Evolutionary conservation across 2,329 filamentous ascomycete genomes (phyloP).

Genomic region (Acrocalymma vagum): DNA sequence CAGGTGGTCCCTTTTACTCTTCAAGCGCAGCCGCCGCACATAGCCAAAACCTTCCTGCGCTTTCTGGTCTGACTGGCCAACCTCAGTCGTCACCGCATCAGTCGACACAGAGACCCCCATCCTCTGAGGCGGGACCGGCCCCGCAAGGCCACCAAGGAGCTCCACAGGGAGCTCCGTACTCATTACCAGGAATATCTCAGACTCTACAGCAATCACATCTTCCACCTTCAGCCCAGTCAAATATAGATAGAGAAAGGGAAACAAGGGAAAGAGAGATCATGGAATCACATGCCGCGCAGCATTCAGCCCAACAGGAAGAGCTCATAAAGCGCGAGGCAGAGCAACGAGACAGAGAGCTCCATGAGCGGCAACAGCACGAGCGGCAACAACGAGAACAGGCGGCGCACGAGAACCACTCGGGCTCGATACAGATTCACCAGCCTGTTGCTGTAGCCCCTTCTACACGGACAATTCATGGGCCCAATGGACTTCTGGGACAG

Average conservation of each 20-base stretch:
- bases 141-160: constrained; percentile 42
- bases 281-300: constrained; percentile 54
- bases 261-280: constrained; percentile 61
- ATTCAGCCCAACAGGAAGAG: constrained; percentile 62
- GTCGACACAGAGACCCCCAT: constrained; percentile 43
- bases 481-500: constrained; percentile 80
- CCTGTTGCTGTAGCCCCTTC: constrained; percentile 81
- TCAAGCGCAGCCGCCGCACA: constrained; percentile 45
- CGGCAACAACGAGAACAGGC: constrained; percentile 71
- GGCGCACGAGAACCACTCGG: constrained; percentile 85
- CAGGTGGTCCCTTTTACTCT: constrained; percentile 50
- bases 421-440: constrained; percentile 91
- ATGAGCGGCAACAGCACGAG: constrained; percentile 69
- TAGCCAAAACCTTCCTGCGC: constrained; percentile 54
- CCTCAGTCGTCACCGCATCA: constrained; percentile 52
- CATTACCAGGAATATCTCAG: constrained; percentile 55
- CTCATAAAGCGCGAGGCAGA: constrained; percentile 53
- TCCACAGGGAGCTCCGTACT: constrained; percentile 51
- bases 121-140: constrained; percentile 44
- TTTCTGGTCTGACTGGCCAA: constrained; percentile 54
- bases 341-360: constrained; percentile 66
- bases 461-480: constrained; percentile 85
- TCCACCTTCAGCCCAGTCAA: constrained; percentile 42
- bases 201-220: constrained; percentile 51
- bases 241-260: constrained; percentile 52